A percentile compares a stretch with the other conserved stretches of the same genome.
These are phyloP conservation scores for Barnettozyma hawaiiensis DNA, from an alignment of 1,139 yeast genomes.

Conservation along the genomic window DNA sequence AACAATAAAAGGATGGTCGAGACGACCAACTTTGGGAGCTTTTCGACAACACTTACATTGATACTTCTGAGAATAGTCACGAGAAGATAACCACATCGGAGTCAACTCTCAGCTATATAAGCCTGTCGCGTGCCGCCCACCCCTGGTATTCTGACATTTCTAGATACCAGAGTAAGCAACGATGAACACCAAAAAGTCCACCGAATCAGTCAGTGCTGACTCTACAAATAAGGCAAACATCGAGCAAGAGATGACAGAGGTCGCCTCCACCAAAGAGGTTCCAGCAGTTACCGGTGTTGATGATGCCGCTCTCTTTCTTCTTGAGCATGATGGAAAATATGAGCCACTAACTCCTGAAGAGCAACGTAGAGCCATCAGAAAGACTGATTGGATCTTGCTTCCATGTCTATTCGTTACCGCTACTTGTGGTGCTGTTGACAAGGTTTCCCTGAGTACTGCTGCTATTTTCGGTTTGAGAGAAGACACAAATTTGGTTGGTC, in stretches of 20 bases:
- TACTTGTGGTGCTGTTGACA: slow-evolving; percentile 41
- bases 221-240: slow-evolving; percentile 5
- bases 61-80: neutral
- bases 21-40: slow-evolving; percentile 4
- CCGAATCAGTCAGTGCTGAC: slow-evolving; percentile 5
- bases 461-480: slow-evolving; percentile 38
- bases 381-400: slow-evolving; percentile 33
- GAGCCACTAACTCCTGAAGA: slow-evolving; percentile 29
- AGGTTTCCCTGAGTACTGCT: slow-evolving; percentile 38
- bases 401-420: slow-evolving; percentile 34
- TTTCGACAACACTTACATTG: neutral
- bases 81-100: neutral
- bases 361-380: slow-evolving; percentile 28
- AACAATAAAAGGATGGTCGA: slow-evolving; percentile 1
- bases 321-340: slow-evolving; percentile 25
- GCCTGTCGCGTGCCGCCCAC: neutral
- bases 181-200: slow-evolving; percentile 6
- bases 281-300: slow-evolving; percentile 11
- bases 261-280: slow-evolving; percentile 1
- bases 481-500: slow-evolving; percentile 35
- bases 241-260: neutral
- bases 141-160: neutral
- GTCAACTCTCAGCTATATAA: neutral
- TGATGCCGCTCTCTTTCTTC: slow-evolving; percentile 22
- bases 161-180: neutral